phyloP scores from a whole-genome alignment of 1,139 yeast species.

The Kodamaea sp. region DNA sequence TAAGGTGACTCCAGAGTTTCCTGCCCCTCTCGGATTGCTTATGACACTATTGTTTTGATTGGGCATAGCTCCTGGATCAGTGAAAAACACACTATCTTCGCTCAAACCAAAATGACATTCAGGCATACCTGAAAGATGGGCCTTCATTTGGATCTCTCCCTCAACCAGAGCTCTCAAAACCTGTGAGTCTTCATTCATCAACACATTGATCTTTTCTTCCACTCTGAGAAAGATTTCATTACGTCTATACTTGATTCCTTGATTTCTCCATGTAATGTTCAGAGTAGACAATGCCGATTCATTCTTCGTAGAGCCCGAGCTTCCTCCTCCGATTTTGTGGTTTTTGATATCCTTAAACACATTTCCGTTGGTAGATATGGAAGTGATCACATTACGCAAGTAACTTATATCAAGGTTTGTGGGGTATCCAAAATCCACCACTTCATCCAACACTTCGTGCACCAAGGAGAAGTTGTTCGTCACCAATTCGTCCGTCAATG shows the following conservation, averaged over 20 bases:
- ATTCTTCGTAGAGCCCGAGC: conserved; percentile 2
- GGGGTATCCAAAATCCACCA: conserved; percentile 82
- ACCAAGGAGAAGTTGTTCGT: conserved; percentile 61
- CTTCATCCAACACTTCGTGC: conserved; percentile 77
- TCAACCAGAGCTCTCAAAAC: conserved; percentile 72
- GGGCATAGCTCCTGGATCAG: conserved; percentile 6
- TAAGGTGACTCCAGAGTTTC: conserved; percentile 48
- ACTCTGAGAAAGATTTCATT: conserved; percentile 82
- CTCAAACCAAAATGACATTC: conserved; percentile 64
- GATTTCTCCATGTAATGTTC: conserved; percentile 63
- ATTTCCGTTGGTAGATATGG: conserved; percentile 24
- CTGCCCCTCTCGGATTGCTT: not conserved
- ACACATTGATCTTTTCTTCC: conserved; percentile 69
- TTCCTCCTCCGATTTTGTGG: conserved; percentile 1
- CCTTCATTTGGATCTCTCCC: conserved; percentile 71
- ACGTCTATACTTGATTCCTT: conserved; percentile 74
- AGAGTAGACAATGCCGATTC: conserved; percentile 4
- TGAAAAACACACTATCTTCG: conserved; percentile 36
- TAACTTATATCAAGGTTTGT: conserved; percentile 59
- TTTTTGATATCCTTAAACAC: conserved; percentile 21
- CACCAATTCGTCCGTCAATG: conserved; percentile 32
- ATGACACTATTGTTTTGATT: not conserved
- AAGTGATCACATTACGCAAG: conserved; percentile 28
- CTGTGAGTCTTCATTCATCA: conserved; percentile 61
- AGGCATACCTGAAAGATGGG: conserved; percentile 78